Evolutionary conservation across 2,329 filamentous ascomycete genomes (phyloP).

Genomic region (Zymoseptoria ardabiliae): DNA sequence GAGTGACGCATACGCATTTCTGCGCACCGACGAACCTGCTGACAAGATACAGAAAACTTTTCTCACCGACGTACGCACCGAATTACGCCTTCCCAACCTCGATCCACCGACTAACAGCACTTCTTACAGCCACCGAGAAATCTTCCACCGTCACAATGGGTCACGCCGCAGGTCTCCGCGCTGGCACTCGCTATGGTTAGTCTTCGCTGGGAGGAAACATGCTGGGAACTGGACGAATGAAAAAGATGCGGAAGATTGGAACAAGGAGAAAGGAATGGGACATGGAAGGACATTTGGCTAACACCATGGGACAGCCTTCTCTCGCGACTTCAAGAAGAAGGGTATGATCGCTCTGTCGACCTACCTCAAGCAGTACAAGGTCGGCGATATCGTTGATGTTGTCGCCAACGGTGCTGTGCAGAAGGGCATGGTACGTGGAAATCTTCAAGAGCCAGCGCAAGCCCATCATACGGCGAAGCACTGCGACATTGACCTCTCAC

Average conservation of each 20-base stretch:
- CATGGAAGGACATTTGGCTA: conserved; percentile 41
- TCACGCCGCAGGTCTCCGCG: conserved; percentile 44
- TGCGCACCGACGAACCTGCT: not conserved
- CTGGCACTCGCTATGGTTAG: conserved; percentile 38
- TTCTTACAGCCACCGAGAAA: conserved; percentile 19
- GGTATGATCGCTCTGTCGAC: conserved; percentile 89
- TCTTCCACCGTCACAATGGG: conserved; percentile 41
- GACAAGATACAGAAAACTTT: not conserved
- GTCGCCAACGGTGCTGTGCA: conserved; percentile 97
- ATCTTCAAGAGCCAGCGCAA: conserved; percentile 1
- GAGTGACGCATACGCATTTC: not conserved
- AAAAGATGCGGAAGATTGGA: conserved; percentile 3
- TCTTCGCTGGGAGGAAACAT: conserved; percentile 7
- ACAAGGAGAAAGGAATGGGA: conserved; percentile 3
- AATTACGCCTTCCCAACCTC: not conserved
- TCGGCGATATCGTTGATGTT: conserved; percentile 98
- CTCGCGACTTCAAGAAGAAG: conserved; percentile 88
- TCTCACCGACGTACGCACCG: not conserved
- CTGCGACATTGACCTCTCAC: conserved; percentile 2
- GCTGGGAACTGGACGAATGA: not conserved
- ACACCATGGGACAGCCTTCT: conserved; percentile 55
- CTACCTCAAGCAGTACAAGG: conserved; percentile 93
- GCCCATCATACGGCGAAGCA: not conserved
- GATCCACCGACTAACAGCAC: conserved; percentile 12
- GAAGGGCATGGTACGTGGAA: conserved; percentile 69